Conservation (phyloP, 352 stramenopile genomes). For the Phytophthora vignae region DNA sequence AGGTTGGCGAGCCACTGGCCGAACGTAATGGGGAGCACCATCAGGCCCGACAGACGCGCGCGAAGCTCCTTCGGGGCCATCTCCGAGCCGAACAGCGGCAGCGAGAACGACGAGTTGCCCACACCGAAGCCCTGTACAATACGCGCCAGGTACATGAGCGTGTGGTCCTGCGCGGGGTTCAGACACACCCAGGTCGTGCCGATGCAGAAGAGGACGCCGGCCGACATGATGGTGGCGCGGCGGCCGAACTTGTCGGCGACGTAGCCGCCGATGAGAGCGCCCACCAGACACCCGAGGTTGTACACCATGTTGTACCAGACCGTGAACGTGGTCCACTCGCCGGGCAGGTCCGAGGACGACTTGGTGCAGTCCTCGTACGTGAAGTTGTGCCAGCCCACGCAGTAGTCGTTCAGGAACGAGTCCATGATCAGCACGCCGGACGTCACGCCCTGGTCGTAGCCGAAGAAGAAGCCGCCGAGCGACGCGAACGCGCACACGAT, state of each 20-base stretch:
- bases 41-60: slow-evolving; percentile 40
- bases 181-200: slow-evolving; percentile 46
- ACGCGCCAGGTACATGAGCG: slow-evolving; percentile 38
- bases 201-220: slow-evolving; percentile 40
- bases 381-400: slow-evolving; percentile 46
- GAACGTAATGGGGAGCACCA: slow-evolving; percentile 39
- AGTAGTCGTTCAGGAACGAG: slow-evolving; percentile 48
- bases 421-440: slow-evolving; percentile 45
- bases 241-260: slow-evolving; percentile 38
- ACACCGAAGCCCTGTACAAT: slow-evolving; percentile 48
- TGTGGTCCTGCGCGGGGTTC: slow-evolving; percentile 32
- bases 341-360: slow-evolving; percentile 24
- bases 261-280: slow-evolving; percentile 42
- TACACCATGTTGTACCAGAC: slow-evolving; percentile 52
- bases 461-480: slow-evolving; percentile 46
- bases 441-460: slow-evolving; percentile 42
- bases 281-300: slow-evolving; percentile 46
- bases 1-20: slow-evolving; percentile 45
- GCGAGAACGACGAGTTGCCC: slow-evolving; percentile 44
- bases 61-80: slow-evolving; percentile 49
- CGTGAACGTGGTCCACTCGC: slow-evolving; percentile 42
- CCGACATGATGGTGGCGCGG: slow-evolving; percentile 40
- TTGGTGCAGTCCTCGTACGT: slow-evolving; percentile 40
- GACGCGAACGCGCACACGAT: slow-evolving; percentile 41
- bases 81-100: slow-evolving; percentile 50